Base-by-base conservation (phyloP, 768 basidiomycete species). In the Pluteus cervinus region DNA sequence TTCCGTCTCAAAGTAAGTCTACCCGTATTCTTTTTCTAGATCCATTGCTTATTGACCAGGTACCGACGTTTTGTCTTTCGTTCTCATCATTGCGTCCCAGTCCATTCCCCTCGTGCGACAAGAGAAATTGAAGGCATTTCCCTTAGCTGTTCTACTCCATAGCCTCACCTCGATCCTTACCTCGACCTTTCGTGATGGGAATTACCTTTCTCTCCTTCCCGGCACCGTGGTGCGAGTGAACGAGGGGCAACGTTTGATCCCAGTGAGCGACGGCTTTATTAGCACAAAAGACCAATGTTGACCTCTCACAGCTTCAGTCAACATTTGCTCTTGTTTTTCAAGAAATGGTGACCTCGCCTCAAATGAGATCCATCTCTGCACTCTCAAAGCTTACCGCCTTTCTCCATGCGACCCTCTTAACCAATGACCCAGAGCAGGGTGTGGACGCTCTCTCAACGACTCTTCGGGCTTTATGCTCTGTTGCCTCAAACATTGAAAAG, bases 41-140 rank as follows among this genome's bases (percentile, higher is more conserved):
- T n/a, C n/a, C n/a, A n/a, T n/a, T n/a, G n/a, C n/a, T n/a, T n/a
- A n/a, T n/a, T n/a, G n/a, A n/a, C n/a, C n/a, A n/a, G n/a, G n/a
- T n/a, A n/a, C 60, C 53, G 67, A 73, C 39, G 57, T 69, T 8
- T 65, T 79, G 22, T 66, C 74, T 1, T 50, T 69, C 40, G 62
- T 68, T n/a, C 49, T 80, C 36, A 68, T 82, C 2, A 51, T 82
- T 17, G 71, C 77, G 1, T 75, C 81, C 5, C 81, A 76, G 35
- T 76, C 76, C 12, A 55, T 82, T 2, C 68, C 76, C 2, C 57
- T 76, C 5, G 68, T 86, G 10, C 63, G 73, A 1, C 56, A 67
- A 5, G 53, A 65, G 28, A 79, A 76, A 47, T 57, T 86, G 29
- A 71, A 68, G 42, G 79, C 75, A 0, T 59, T 86, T 1, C 82